Conservation (phyloP, 1,139 yeast genomes). For the Dujonia santamariae region DNA sequence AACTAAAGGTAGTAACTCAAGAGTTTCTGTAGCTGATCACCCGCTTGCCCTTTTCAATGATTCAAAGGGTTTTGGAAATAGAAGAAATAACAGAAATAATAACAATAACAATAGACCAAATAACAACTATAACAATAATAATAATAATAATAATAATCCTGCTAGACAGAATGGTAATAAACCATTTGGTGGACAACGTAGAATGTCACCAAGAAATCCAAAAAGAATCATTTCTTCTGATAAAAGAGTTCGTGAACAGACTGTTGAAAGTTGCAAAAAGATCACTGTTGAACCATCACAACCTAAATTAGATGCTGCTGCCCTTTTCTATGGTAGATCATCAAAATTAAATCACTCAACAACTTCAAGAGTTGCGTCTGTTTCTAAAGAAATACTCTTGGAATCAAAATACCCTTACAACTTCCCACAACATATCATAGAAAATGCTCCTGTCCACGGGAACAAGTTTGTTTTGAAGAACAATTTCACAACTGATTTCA, state of each 20-base stretch:
- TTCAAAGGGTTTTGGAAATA: conserved; percentile 2
- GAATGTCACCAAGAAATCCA: not conserved
- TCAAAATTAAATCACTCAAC: conserved; percentile 11
- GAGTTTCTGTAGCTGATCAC: conserved; percentile 18
- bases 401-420: conserved; percentile 43
- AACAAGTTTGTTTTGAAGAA: conserved; percentile 36
- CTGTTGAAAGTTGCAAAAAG: conserved; percentile 2
- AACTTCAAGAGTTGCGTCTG: conserved; percentile 39
- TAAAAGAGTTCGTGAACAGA: conserved; percentile 2
- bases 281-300: conserved; percentile 5
- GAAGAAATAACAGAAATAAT: conserved; percentile 1
- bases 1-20: conserved; percentile 7
- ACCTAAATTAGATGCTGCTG: conserved; percentile 5
- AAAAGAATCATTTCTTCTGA: conserved; percentile 1
- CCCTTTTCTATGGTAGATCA: conserved; percentile 7
- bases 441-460: conserved; percentile 14
- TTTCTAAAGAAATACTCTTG: conserved; percentile 37
- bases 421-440: conserved; percentile 37
- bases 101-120: conserved; percentile 9
- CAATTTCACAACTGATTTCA: conserved; percentile 27
- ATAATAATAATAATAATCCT: not conserved
- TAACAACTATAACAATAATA: not conserved
- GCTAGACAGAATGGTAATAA: not conserved
- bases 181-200: not conserved
- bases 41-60: conserved; percentile 15